Evolutionary conservation across 75 land plant species (phyloP), one percentile per base, ranked within the genome.

Genomic region (Chamaecyparis obtusa): DNA sequence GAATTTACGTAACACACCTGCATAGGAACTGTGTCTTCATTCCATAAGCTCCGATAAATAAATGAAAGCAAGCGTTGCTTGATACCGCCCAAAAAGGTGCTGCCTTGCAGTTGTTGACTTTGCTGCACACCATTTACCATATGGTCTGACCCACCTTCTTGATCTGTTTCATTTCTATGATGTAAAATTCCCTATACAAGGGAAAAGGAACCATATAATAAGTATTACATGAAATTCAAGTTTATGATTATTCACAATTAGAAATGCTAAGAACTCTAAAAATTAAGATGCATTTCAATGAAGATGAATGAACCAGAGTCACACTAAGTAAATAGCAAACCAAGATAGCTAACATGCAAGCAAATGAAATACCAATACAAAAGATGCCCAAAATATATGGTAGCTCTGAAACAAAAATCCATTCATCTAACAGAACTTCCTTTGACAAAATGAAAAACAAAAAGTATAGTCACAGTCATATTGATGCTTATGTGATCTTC

Each of bases 21-120:
- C 15, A 51, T 83, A 87, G 91, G 90, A 87, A 96, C 94, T 32
- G 87, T 86, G 86, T 98, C 94, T 83, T 92, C 95, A 90, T 88
- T 91, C 91, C 92, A 94, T 78, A 93, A 91, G 46, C 91, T 90
- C 72, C 89, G 97, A 86, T 94, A 96, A 83, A 95, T 95, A 83
- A 94, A 98, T 16, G 99, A 96, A 75, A 98, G 94, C 90, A 98
- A 87, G 36, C 99, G 94, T 85, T 98, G 99, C 87, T 98, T 98
- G 54, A 98, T 89, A 74, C 99, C 99, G 86, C 93, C 91, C 78
- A 96, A 83, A 74, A 95, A 93, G 48, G 90, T 90, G 74, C 77
- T 71, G n/a, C 88, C 91, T 86, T 86, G 54, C 54, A 67, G 57
- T 51, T 79, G 71, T 32, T 87, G 88, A 74, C n/a, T 84, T 83